Base-by-base conservation (phyloP, 495 filamentous ascomycete genomes). In the Penicillium pancosmium region DNA sequence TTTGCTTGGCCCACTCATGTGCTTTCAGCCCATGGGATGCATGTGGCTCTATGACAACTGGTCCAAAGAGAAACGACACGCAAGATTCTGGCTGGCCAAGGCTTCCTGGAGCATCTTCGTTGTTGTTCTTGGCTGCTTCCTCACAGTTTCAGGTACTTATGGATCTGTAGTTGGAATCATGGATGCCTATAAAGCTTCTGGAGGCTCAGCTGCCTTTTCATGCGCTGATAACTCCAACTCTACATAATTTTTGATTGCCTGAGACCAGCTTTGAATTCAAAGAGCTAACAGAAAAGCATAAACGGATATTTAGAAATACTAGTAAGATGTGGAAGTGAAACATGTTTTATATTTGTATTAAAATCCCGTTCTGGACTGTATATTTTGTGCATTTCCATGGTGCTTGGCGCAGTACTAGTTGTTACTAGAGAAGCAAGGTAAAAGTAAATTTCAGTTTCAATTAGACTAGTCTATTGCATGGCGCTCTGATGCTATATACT, bases 81-180 rank as follows among this genome's bases (percentile, higher is more conserved):
- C 52, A 5, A 23, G 46, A 48, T 48, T 48, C 21, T 48, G 46
- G 46, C 9, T 27, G 3, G 46, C 13, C 10, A 48, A 48, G 11
- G 23, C 67, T 9, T 55, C 50, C 34, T 76, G 68, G 68, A 66
- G 65, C 43, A 50, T 41, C 0, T 71, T 73, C 41, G 56, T 77
- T 0, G 55, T 77, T 3, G 11, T 62, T 1, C 49, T 62, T 36
- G 76, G 86, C 3, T 63, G 82, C 7, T 68, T 80, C 38, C 62
- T 87, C 25, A 75, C 85, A 56, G 73, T 84, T 15, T 75, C 79
- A 9, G 85, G 85, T 10, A 85, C 84, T 3, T 88, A 87, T 60
- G 77, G 84, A 3, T 79, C 74, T 54, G 71, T 86, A 35, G 70
- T 80, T 53, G 78, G 81, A 43, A 84, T 88, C 57, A 77, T 84